Evolutionary conservation across 106 monocot species (phyloP).

Genomic region (Xerophyta viscosa): DNA sequence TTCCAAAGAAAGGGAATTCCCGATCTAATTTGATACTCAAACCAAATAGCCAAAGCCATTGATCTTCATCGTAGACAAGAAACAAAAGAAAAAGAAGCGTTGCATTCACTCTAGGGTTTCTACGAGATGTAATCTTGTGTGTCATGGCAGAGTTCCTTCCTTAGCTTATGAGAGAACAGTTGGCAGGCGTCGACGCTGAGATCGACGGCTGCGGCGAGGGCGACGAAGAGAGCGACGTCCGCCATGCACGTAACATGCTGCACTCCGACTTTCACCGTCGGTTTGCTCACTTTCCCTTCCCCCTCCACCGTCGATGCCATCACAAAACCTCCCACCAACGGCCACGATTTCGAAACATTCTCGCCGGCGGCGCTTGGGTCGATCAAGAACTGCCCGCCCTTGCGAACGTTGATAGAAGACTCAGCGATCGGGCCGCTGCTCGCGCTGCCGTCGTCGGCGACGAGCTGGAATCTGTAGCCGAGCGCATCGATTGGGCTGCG

Average conservation of each 20-base stretch:
- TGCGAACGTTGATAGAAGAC: slow-evolving; percentile 31
- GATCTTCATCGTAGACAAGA: slow-evolving; percentile 6
- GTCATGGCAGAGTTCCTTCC: slow-evolving; percentile 62
- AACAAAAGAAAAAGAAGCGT: neutral
- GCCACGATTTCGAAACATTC: slow-evolving; percentile 5
- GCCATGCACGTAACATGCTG: slow-evolving; percentile 53
- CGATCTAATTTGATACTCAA: slow-evolving; percentile 11
- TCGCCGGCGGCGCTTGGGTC: slow-evolving; percentile 13
- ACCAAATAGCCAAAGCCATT: neutral
- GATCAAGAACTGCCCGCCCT: slow-evolving; percentile 58
- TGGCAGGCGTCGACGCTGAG: slow-evolving; percentile 86
- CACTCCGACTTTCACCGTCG: slow-evolving; percentile 57
- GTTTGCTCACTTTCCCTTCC: slow-evolving; percentile 55
- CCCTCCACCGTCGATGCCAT: slow-evolving; percentile 68
- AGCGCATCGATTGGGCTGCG: slow-evolving; percentile 42
- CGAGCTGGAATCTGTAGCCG: slow-evolving; percentile 55
- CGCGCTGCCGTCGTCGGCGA: slow-evolving; percentile 15
- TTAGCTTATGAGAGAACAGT: slow-evolving; percentile 64
- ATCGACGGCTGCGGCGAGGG: slow-evolving; percentile 67
- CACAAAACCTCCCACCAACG: slow-evolving; percentile 41
- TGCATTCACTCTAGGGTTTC: neutral
- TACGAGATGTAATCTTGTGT: slow-evolving; percentile 5
- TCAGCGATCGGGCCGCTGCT: slow-evolving; percentile 42
- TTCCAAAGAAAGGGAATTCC: neutral
- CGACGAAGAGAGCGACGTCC: slow-evolving; percentile 75